Evolutionary conservation across 179 eudicot genomes (phyloP), one percentile per base, ranked within the genome.

Genomic region (Beta lomatogona): DNA sequence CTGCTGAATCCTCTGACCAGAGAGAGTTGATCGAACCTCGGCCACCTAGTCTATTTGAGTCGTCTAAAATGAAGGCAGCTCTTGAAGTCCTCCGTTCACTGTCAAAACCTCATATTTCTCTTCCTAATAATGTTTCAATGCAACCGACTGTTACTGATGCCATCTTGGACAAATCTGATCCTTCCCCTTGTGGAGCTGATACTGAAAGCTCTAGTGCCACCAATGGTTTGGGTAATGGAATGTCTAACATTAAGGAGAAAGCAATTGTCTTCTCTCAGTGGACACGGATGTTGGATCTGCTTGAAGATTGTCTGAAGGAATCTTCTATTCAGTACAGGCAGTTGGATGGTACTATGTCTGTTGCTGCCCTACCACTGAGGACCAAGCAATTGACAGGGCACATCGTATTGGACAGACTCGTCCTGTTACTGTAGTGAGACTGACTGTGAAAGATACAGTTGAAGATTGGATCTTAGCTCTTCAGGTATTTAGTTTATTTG

Each of bases 251-350:
- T 48, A 89, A 87, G 79, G 95, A 94, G 89, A 97, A 97, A 85
- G 97, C 97, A 48, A 97, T 97, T 77, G 99, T 94, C 74, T 97
- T 97, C 83, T 97, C 99, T 59, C 99, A 97, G 89, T 97, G 99
- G 99, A 94, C 98, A 8, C 86, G 94, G 83, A 97, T 97, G 99
- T 90, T 97, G 83, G 97, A 97, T 90, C 88, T 97, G 83, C 94
- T 97, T 75, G 99, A 97, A 88, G 83, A 86, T 83, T 83, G 93
- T 79, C 86, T 97, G 77, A 90, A 87, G 89, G 84, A 83, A 72
- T 90, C 93, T 82, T 82, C 94, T 71, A 91, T 97, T 69, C 79
- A 89, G 85, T 97, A 91, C 85, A 85, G 99, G 71, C 90, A 98
- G 66, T 88, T 97, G 82, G 99, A 97, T 85, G 99, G 99, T 61